Base-by-base conservation (phyloP, 208 protist species). In the Tritrichomonas foetus region DNA sequence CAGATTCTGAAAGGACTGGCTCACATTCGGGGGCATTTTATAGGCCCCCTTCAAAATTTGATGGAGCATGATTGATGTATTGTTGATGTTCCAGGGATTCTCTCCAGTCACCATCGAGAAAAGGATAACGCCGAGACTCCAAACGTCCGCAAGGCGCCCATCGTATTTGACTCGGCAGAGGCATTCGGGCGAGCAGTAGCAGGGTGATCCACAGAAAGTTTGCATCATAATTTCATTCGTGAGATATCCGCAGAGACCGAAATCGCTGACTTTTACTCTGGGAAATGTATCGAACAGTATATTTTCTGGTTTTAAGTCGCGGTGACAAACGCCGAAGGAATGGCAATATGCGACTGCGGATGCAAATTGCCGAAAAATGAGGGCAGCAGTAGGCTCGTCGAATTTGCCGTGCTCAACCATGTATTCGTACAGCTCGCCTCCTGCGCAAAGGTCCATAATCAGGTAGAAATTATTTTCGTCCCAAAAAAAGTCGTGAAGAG, bases 401-500 rank as follows among this genome's bases (percentile, higher is more conserved):
- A 53, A 57, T 47, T 89, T 89, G 0, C 47, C 41, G 30, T 50
- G 44, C 47, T 89, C 5, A 8, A 53, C 14, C 20, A 89, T 57
- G 47, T 89, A 33, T 50, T 89, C 47, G 47, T 57, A 89, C 1
- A 89, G 30, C 16, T 89, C 78, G 9, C 78, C 78, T 20, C 78
- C 78, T 9, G 44, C 16, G 30, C 78, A 89, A n/a, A 53, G n/a
- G 27, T 89, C 78, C 22, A 89, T 89, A 39, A 89, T 89, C 16
- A 89, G 57, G 57, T 89, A 89, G 57, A 89, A 89, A 39, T 89
- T 89, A 13, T 89, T 53, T 13, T 44, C 25, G 44, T 89, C 78
- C 78, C 78, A 89, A 57, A 89, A 89, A 89, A 89, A 89, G 30
- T 89, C 78, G 47, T 89, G 47, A 20, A 89, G 39, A 14, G 78